Conservation (phyloP, 2,329 filamentous ascomycete species). For the Exserohilum rostratum region DNA sequence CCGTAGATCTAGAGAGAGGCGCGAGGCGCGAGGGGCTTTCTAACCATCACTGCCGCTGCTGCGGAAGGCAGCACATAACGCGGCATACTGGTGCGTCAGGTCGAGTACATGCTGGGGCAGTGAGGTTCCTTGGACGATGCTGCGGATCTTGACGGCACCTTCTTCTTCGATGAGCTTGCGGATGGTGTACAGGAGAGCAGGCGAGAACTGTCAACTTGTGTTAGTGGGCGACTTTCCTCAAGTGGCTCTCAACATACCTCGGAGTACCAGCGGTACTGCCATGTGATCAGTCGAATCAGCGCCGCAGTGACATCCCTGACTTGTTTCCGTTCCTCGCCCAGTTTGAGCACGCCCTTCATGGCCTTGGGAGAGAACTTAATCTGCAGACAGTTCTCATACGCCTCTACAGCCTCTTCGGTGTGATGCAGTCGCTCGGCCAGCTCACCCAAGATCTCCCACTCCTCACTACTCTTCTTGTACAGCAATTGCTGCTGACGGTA, state of each 20-base stretch:
- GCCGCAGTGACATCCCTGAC: slow-evolving; percentile 81
- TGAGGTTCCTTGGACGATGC: slow-evolving; percentile 95
- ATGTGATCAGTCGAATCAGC: slow-evolving; percentile 90
- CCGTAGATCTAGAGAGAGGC: slow-evolving; percentile 19
- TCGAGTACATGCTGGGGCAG: slow-evolving; percentile 92
- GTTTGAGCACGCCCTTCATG: slow-evolving; percentile 79
- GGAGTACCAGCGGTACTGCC: slow-evolving; percentile 99
- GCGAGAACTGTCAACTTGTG: slow-evolving; percentile 71
- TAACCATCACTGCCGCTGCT: slow-evolving; percentile 90
- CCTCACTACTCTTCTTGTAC: slow-evolving; percentile 95
- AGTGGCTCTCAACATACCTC: too few relatives aligned
- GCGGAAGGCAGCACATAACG: slow-evolving; percentile 90
- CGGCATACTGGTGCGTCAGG: slow-evolving; percentile 94
- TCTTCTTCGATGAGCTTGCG: slow-evolving; percentile 96
- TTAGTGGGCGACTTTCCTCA: too few relatives aligned
- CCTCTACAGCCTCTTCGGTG: slow-evolving; percentile 87
- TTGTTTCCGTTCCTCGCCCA: slow-evolving; percentile 78
- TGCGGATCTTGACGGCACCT: slow-evolving; percentile 94
- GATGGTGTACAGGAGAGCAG: slow-evolving; percentile 83
- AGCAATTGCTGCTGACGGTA: slow-evolving; percentile 91
- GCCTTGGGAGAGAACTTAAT: slow-evolving; percentile 94
- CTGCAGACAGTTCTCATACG: slow-evolving; percentile 84
- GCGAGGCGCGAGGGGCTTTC: slow-evolving; percentile 1
- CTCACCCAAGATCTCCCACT: slow-evolving; percentile 97
- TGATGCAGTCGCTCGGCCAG: slow-evolving; percentile 93